Conservation (phyloP, 371 early-diverging fungal genomes). For the Syncephalis fuscata region DNA sequence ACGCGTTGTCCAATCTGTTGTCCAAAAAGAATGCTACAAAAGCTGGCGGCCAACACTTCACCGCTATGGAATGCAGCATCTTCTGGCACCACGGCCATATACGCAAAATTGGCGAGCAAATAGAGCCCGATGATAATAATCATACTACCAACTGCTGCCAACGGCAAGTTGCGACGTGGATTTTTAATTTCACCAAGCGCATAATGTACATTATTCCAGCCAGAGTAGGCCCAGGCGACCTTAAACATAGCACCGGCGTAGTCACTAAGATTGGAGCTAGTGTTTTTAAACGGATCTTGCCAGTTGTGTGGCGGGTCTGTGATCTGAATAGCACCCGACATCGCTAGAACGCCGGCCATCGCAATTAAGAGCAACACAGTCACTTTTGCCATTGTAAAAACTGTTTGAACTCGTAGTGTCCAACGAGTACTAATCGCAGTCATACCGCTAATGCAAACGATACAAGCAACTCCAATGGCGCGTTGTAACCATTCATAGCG, state of each 20-base stretch:
- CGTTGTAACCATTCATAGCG: slow-evolving; percentile 16
- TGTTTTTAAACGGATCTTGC: slow-evolving; percentile 16
- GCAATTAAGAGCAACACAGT: slow-evolving; percentile 27
- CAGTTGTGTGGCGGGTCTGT: slow-evolving; percentile 16
- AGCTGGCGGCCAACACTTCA: slow-evolving; percentile 22
- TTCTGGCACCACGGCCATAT: slow-evolving; percentile 60
- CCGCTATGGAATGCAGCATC: slow-evolving; percentile 20
- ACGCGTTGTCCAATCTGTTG: slow-evolving; percentile 13
- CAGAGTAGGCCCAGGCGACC: slow-evolving; percentile 45
- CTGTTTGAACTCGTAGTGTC: slow-evolving; percentile 29
- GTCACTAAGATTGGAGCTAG: slow-evolving; percentile 19
- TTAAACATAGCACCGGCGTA: slow-evolving; percentile 28
- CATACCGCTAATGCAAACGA: slow-evolving; percentile 21
- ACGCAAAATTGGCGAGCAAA: slow-evolving; percentile 71
- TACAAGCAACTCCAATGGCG: slow-evolving; percentile 20
- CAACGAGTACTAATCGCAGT: slow-evolving; percentile 25
- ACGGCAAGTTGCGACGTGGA: slow-evolving; percentile 64
- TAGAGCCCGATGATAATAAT: slow-evolving; percentile 61
- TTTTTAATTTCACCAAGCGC: slow-evolving; percentile 81
- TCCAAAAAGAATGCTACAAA: slow-evolving; percentile 22
- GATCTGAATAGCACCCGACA: slow-evolving; percentile 16
- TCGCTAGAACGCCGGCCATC: slow-evolving; percentile 22
- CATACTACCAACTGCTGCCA: slow-evolving; percentile 44
- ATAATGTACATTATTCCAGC: slow-evolving; percentile 79
- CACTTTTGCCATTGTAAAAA: slow-evolving; percentile 35